phyloP scores from a whole-genome alignment of 495 filamentous ascomycete genomes.

The Trichocladium antarcticum region DNA sequence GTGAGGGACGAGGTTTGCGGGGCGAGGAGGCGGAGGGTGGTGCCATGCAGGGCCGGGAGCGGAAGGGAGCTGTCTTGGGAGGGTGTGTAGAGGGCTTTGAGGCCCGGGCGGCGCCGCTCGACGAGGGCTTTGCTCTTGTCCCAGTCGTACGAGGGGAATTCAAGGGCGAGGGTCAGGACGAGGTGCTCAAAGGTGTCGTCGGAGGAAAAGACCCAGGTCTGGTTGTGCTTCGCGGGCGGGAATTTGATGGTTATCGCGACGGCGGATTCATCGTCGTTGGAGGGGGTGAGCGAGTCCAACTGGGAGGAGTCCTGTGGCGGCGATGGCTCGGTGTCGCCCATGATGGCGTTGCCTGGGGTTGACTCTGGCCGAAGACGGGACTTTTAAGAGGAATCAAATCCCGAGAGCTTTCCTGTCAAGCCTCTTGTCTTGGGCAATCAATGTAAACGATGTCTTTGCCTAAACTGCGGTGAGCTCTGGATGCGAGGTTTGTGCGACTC shows the following conservation, averaged over 20 bases:
- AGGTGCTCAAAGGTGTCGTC: slow-evolving; percentile 14
- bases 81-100: slow-evolving; percentile 18
- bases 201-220: slow-evolving; percentile 14
- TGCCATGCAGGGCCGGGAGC: slow-evolving; percentile 41
- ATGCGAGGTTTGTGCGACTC: no score
- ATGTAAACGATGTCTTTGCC: no score
- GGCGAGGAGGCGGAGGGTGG: slow-evolving; percentile 54
- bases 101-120: slow-evolving; percentile 10
- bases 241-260: slow-evolving; percentile 23
- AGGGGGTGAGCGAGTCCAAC: background rate
- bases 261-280: background rate
- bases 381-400: no score
- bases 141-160: slow-evolving; percentile 26
- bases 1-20: slow-evolving; percentile 43
- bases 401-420: no score
- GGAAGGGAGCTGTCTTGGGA: slow-evolving; percentile 26
- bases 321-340: background rate
- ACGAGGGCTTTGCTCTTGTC: slow-evolving; percentile 22
- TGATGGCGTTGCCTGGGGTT: background rate
- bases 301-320: background rate
- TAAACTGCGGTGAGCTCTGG: no score
- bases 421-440: no score
- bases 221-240: slow-evolving; percentile 16
- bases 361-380: background rate
- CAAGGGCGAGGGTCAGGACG: slow-evolving; percentile 5